phyloP scores from a whole-genome alignment of 83 land plant species.

The Thuja plicata region DNA sequence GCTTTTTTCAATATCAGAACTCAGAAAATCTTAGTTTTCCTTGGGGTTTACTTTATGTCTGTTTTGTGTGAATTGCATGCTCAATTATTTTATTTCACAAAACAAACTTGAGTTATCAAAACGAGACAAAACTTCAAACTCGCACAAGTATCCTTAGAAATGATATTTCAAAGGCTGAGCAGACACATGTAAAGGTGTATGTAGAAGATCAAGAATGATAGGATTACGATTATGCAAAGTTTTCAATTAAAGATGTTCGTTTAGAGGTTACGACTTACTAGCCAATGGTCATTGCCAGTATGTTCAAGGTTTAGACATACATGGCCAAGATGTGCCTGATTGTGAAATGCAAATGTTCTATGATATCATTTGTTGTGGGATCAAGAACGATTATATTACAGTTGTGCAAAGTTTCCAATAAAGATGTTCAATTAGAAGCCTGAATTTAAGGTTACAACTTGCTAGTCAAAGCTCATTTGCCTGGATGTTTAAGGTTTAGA shows the following conservation, averaged over 20 bases:
- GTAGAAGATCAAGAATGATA: not conserved
- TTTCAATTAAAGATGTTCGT: too few species aligned
- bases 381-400: not conserved
- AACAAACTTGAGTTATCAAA: too few species aligned
- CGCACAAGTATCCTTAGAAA: too few species aligned
- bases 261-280: not conserved
- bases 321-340: not conserved
- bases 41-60: too few species aligned
- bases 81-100: too few species aligned
- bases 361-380: not conserved
- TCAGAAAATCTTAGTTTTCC: too few species aligned
- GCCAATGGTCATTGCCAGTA: not conserved
- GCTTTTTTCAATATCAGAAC: too few species aligned
- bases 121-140: too few species aligned
- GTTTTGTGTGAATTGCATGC: too few species aligned
- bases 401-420: not conserved
- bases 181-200: not conserved
- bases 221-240: not conserved
- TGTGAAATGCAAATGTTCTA: not conserved
- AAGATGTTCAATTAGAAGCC: too few species aligned
- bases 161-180: not conserved
- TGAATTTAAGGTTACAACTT: too few species aligned
- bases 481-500: too few species aligned
- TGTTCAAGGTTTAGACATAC: not conserved
- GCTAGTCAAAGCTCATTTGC: not conserved